A percentile compares a stretch with the other conserved stretches of the same genome.
phyloP scores from a whole-genome alignment of 148 eudicot genomes.

The Vaccinium corymbosum region DNA sequence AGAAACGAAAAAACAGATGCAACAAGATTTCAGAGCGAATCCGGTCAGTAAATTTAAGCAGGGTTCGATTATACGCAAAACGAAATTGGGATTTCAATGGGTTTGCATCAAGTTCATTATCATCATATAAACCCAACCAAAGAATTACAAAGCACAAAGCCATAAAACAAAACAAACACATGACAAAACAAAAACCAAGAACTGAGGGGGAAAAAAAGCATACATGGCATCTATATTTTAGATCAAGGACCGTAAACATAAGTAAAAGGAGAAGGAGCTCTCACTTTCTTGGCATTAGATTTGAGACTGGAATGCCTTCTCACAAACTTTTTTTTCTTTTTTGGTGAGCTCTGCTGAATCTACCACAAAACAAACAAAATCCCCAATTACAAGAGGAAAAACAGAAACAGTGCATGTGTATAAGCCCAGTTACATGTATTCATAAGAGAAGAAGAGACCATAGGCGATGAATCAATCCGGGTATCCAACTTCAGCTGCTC shows the following conservation, averaged over 20 bases:
- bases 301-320: slow-evolving; percentile 16
- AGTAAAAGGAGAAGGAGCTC: slow-evolving; percentile 4
- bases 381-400: neutral
- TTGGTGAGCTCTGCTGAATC: slow-evolving; percentile 6
- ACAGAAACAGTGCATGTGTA: neutral
- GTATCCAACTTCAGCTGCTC: neutral
- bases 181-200: neutral
- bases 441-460: slow-evolving; percentile 10
- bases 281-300: slow-evolving; percentile 23
- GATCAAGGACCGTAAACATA: neutral
- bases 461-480: slow-evolving; percentile 11
- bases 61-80: neutral
- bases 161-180: no score
- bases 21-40: slow-evolving; percentile 1
- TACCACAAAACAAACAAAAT: neutral
- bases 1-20: neutral
- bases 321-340: slow-evolving; percentile 2
- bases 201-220: neutral
- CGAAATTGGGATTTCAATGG: neutral
- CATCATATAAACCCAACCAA: neutral
- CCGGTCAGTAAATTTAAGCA: neutral
- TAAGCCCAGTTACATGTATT: neutral
- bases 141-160: neutral
- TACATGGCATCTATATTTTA: neutral
- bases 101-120: neutral